A percentile compares a stretch with the other conserved stretches of the same genome.
phyloP scores from a whole-genome alignment of 2,329 filamentous ascomycete genomes.

The Trichoderma aggressivum region DNA sequence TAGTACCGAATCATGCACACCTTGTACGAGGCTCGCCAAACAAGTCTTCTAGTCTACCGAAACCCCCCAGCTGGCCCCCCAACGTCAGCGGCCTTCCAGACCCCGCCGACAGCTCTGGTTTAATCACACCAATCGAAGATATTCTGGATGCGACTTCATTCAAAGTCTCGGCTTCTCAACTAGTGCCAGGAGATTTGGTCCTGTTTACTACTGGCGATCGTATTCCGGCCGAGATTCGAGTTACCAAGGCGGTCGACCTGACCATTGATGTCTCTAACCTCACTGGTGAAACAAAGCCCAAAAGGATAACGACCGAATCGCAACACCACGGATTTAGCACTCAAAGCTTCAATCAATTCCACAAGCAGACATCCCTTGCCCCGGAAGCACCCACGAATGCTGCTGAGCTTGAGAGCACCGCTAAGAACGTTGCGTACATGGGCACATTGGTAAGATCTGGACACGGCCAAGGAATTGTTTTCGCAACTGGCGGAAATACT shows the following conservation, averaged over 20 bases:
- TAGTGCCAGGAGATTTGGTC: conserved; percentile 91
- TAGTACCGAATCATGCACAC: conserved; percentile 94
- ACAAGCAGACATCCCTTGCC: conserved; percentile 41
- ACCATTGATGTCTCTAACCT: conserved; percentile 96
- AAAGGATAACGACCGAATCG: conserved; percentile 70
- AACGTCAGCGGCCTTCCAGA: conserved; percentile 44
- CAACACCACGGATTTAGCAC: conserved; percentile 32
- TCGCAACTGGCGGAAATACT: conserved; percentile 87
- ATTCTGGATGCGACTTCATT: conserved; percentile 69
- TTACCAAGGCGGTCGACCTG: conserved; percentile 83
- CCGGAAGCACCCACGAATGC: conserved; percentile 46
- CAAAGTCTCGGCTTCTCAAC: conserved; percentile 79
- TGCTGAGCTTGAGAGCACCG: conserved; percentile 61
- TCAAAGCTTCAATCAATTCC: conserved; percentile 29
- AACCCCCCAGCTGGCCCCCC: conserved; percentile 48
- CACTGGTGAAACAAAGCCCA: conserved; percentile 93
- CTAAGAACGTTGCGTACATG: conserved; percentile 96
- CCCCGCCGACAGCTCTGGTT: conserved; percentile 40
- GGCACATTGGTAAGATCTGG: conserved; percentile 93
- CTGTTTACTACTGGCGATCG: conserved; percentile 94
- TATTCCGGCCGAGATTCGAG: conserved; percentile 92
- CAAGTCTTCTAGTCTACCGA: conserved; percentile 32
- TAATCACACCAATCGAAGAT: conserved; percentile 59
- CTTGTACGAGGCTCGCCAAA: conserved; percentile 65
- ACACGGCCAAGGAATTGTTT: conserved; percentile 94